These are phyloP conservation scores for Umbelopsis ramanniana DNA, from an alignment of 192 early-diverging fungal species.

Conservation along the genomic window DNA sequence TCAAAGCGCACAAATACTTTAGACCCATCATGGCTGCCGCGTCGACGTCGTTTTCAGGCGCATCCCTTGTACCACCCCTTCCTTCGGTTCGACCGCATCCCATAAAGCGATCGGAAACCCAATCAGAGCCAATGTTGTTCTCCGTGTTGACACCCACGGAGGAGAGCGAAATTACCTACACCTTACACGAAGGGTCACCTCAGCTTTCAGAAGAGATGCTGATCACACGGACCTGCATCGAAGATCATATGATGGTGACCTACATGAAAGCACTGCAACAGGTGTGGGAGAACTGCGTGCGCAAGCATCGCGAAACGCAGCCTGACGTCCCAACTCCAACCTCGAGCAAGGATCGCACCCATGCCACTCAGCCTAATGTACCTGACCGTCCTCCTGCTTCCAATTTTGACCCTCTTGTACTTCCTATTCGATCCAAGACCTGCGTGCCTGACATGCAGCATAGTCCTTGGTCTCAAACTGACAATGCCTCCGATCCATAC, in stretches of 20 bases:
- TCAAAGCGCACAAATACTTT: background rate
- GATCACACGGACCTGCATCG: slow-evolving; percentile 38
- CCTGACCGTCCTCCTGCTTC: background rate
- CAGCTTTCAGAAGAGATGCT: slow-evolving; percentile 38
- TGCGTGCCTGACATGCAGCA: background rate
- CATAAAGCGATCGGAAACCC: background rate
- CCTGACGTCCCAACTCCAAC: background rate
- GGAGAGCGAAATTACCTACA: slow-evolving; percentile 30
- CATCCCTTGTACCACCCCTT: background rate
- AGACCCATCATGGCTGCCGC: slow-evolving; percentile 4
- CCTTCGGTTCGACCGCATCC: background rate
- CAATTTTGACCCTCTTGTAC: background rate
- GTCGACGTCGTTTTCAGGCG: background rate
- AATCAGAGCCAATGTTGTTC: slow-evolving; percentile 9
- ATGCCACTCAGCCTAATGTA: background rate
- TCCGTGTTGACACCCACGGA: background rate
- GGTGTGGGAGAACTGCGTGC: slow-evolving; percentile 10
- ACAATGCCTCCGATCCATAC: background rate
- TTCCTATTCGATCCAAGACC: background rate
- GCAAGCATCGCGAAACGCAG: background rate
- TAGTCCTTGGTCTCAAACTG: background rate
- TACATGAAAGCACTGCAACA: slow-evolving; percentile 39
- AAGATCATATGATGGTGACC: slow-evolving; percentile 47
- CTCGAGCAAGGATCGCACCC: background rate
- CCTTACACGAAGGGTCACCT: slow-evolving; percentile 33